phyloP scores from a whole-genome alignment of 345 rosid species.

The Linum trigynum region DNA sequence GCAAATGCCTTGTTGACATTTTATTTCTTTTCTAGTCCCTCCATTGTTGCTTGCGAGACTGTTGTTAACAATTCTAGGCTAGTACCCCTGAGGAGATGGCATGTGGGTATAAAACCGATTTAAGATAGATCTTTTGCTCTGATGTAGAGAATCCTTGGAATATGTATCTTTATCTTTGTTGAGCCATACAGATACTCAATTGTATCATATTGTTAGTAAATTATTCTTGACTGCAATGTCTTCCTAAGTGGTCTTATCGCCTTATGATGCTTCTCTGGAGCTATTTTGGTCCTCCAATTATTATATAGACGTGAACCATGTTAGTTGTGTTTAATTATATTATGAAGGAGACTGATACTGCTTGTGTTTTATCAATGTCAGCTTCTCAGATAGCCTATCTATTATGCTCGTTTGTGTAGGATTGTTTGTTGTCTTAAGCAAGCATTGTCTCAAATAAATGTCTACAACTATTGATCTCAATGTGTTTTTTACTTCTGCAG shows the following conservation, averaged over 20 bases:
- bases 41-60: background rate
- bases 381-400: background rate
- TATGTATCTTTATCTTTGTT: background rate
- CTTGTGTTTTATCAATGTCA: background rate
- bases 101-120: background rate
- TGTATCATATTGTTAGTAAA: background rate
- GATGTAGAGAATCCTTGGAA: background rate
- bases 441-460: background rate
- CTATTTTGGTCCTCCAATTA: background rate
- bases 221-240: background rate
- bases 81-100: background rate
- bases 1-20: background rate
- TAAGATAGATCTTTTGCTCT: background rate
- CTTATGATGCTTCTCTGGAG: background rate
- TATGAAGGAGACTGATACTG: background rate
- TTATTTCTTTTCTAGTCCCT: no score
- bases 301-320: background rate
- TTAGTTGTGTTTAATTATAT: no score
- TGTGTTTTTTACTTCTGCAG: slow-evolving; percentile 37
- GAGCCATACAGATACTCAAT: background rate
- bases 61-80: background rate
- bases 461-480: slow-evolving; percentile 4
- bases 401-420: background rate
- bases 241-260: background rate
- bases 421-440: background rate